Percentiles rank a stretch among this genome's conserved stretches.
These are phyloP conservation scores for Monascus ruber DNA, from an alignment of 2,329 filamentous ascomycete genomes.

Conservation along the genomic window DNA sequence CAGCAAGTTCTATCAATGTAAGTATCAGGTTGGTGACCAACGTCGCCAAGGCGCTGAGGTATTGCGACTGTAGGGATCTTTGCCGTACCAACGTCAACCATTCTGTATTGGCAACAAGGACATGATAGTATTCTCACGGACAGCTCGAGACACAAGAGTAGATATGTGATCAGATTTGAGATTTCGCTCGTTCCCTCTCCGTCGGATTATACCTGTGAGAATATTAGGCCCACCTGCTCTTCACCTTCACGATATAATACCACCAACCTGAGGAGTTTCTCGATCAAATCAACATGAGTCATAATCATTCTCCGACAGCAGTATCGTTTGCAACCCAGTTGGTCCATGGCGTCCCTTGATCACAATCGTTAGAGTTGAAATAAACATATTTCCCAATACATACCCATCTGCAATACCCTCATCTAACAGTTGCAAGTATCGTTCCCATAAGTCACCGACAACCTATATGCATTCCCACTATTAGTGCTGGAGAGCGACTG, in stretches of 20 bases:
- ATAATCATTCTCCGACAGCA: conserved; percentile 99
- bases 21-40: too few species aligned
- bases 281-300: conserved; percentile 97
- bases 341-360: conserved; percentile 83
- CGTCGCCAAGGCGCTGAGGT: too few species aligned
- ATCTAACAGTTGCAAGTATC: conserved; percentile 80
- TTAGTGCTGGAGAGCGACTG: background rate
- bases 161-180: conserved; percentile 9
- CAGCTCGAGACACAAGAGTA: too few species aligned
- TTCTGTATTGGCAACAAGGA: too few species aligned
- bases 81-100: too few species aligned
- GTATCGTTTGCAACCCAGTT: conserved; percentile 86
- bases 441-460: conserved; percentile 93
- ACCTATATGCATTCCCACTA: conserved; percentile 49
- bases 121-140: too few species aligned
- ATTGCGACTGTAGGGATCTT: too few species aligned
- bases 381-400: conserved; percentile 19
- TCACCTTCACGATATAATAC: background rate
- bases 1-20: too few species aligned
- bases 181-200: conserved; percentile 16
- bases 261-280: conserved; percentile 86
- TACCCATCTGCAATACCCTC: conserved; percentile 65
- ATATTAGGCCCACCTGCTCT: background rate
- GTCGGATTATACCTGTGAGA: conserved; percentile 19
- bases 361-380: conserved; percentile 5